Evolutionary conservation across 2,329 filamentous ascomycete genomes (phyloP).

Genomic region (Diaporthe sp.): DNA sequence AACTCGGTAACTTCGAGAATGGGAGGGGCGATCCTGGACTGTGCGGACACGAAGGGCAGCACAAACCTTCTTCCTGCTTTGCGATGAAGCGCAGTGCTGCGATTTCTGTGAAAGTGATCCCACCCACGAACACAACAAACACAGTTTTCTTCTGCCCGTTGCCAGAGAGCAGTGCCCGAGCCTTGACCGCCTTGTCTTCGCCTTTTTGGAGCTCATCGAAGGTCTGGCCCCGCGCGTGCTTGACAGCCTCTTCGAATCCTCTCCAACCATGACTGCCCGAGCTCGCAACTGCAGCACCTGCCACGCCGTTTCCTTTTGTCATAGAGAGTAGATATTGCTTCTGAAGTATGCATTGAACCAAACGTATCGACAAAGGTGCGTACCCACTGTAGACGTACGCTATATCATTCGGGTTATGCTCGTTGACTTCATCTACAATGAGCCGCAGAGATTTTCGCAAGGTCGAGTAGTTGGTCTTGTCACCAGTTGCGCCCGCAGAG

Average conservation of each 20-base stretch:
- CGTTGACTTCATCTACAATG: conserved; percentile 96
- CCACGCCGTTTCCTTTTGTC: conserved; percentile 71
- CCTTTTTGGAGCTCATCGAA: conserved; percentile 95
- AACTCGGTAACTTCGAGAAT: neutral
- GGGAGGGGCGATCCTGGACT: neutral
- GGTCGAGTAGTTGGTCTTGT: conserved; percentile 91
- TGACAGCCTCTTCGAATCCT: conserved; percentile 92
- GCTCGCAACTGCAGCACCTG: conserved; percentile 61
- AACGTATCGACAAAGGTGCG: conserved; percentile 89
- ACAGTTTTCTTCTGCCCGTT: conserved; percentile 84
- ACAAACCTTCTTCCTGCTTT: conserved; percentile 80
- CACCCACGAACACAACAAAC: conserved; percentile 97
- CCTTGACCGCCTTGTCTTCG: conserved; percentile 92
- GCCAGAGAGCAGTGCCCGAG: conserved; percentile 85
- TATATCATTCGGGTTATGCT: conserved; percentile 93
- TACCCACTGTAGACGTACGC: conserved; percentile 99
- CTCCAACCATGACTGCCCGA: conserved; percentile 85
- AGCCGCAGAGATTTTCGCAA: conserved; percentile 88
- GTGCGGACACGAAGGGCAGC: neutral
- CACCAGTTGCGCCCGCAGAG: conserved; percentile 67
- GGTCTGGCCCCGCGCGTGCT: conserved; percentile 87
- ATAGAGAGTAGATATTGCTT: conserved; percentile 86
- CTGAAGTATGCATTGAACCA: conserved; percentile 93
- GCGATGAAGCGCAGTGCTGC: conserved; percentile 93
- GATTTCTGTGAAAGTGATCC: conserved; percentile 96